phyloP scores from a whole-genome alignment of 371 early-diverging fungal genomes.

The Mortierella sp. region DNA sequence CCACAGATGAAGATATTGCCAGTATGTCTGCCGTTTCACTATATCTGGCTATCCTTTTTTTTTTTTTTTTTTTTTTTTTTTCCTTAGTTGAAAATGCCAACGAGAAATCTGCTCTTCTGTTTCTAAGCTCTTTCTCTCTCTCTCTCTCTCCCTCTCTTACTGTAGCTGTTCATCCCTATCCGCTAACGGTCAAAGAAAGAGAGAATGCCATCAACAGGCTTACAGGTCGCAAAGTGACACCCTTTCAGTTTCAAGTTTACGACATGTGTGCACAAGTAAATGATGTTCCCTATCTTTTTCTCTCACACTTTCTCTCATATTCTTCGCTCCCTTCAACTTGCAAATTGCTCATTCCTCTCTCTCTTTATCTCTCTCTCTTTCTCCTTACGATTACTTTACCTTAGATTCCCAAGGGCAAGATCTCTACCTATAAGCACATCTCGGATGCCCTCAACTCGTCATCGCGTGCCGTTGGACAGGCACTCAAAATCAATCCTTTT shows the following conservation, averaged over 20 bases:
- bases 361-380: neutral
- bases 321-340: conserved; percentile 1
- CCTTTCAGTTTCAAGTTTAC: conserved; percentile 79
- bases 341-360: neutral
- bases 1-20: conserved; percentile 34
- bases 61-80: neutral
- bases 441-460: conserved; percentile 69
- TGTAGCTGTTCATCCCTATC: conserved; percentile 55
- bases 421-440: conserved; percentile 81
- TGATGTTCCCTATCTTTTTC: neutral
- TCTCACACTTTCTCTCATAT: neutral
- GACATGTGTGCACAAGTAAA: conserved; percentile 73
- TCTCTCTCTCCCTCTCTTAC: neutral
- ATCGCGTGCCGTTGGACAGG: conserved; percentile 85
- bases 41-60: too few relatives aligned
- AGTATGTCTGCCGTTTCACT: conserved; percentile 30
- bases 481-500: conserved; percentile 80
- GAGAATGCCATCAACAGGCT: conserved; percentile 60
- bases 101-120: neutral
- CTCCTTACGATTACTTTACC: neutral
- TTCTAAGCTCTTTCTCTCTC: neutral
- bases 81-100: neutral
- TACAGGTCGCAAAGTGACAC: conserved; percentile 68
- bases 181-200: conserved; percentile 56
- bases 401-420: conserved; percentile 74